These are phyloP conservation scores for Aspergillus versicolor DNA, from an alignment of 2,329 filamentous ascomycete genomes.

Conservation along the genomic window DNA sequence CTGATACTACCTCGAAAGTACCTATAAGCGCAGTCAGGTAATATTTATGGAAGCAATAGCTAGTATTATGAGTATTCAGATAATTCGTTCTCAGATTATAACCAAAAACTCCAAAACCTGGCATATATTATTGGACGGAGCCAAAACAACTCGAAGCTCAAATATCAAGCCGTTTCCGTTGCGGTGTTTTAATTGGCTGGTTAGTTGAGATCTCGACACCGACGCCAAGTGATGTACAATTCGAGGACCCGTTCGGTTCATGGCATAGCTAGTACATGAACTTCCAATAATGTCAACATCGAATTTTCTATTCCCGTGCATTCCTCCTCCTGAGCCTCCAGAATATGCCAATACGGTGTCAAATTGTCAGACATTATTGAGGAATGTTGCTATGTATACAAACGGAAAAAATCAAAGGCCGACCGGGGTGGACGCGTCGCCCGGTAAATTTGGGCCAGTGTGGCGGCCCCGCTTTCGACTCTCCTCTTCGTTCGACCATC, in stretches of 20 bases:
- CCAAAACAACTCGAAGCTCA: too few relatives aligned
- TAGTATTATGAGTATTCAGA: neutral
- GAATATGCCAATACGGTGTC: neutral
- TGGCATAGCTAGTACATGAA: neutral
- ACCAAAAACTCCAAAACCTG: neutral
- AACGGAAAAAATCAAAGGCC: neutral
- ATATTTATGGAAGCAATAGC: neutral
- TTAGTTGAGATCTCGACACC: too few relatives aligned
- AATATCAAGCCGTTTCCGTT: neutral
- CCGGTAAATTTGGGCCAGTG: neutral
- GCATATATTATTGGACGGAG: too few relatives aligned
- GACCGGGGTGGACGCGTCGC: slow-evolving; percentile 1
- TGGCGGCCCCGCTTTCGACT: neutral
- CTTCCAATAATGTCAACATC: neutral
- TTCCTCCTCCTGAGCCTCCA: neutral
- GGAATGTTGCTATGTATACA: neutral
- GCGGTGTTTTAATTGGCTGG: neutral
- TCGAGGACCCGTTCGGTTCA: neutral
- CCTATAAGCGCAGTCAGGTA: neutral
- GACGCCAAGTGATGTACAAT: neutral
- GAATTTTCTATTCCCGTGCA: neutral
- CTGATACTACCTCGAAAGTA: neutral
- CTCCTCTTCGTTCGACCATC: neutral
- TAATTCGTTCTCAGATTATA: neutral
- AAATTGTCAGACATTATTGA: neutral